Evolutionary conservation across 331 rosid species (phyloP).

Genomic region (Acacia concinna): DNA sequence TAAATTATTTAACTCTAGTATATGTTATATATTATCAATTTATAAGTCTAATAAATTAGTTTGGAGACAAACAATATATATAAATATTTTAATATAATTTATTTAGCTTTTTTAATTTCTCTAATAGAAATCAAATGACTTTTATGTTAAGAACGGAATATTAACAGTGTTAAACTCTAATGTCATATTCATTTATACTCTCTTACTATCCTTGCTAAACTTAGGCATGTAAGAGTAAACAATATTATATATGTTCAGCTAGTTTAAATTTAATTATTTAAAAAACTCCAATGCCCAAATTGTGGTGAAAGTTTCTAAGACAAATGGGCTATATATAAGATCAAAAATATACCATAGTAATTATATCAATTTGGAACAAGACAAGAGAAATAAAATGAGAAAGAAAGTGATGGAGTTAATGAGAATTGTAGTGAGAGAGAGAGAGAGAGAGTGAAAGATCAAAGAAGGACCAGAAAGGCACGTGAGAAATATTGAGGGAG

Average conservation of each 20-base stretch:
- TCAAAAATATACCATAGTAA: not conserved
- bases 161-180: not conserved
- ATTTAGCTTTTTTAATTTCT: no score
- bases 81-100: no score
- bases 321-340: not conserved
- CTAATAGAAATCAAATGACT: rapidly evolving
- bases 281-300: not conserved
- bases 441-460: not conserved
- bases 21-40: no score
- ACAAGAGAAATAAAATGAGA: not conserved
- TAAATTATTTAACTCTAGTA: no score
- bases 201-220: no score
- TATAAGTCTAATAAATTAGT: no score
- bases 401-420: not conserved
- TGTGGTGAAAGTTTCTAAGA: not conserved
- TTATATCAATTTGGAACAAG: not conserved
- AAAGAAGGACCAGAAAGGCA: not conserved
- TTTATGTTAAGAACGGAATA: no score
- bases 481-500: not conserved
- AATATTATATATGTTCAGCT: no score
- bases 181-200: not conserved
- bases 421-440: not conserved
- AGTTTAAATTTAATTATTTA: not conserved
- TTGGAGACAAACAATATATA: no score
- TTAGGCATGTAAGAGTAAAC: not conserved